phyloP scores from a whole-genome alignment of 2,329 filamentous ascomycete genomes.

The Cladosporium sp. region DNA sequence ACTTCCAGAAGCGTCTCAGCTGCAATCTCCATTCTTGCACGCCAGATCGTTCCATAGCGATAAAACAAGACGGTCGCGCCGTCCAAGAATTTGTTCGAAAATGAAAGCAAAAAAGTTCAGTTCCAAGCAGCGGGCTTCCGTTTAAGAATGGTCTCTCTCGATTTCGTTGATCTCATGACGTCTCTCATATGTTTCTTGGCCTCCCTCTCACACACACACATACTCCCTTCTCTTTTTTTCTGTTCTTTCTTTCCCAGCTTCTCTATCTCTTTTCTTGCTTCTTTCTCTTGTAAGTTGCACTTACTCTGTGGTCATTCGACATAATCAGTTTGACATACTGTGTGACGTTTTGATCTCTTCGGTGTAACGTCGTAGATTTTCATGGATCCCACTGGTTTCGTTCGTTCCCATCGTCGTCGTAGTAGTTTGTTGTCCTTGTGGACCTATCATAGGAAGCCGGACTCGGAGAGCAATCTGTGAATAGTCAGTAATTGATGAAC shows the following conservation, averaged over 20 bases:
- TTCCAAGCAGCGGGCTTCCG: neutral
- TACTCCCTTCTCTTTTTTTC: neutral
- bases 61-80: neutral
- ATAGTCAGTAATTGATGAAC: slow-evolving; percentile 26
- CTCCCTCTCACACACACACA: neutral
- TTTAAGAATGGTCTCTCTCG: slow-evolving; percentile 10
- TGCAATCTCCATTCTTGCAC: neutral
- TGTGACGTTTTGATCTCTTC: neutral
- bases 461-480: slow-evolving; percentile 55
- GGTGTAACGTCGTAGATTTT: neutral
- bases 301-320: neutral
- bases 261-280: neutral
- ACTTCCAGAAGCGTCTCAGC: neutral
- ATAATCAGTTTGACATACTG: neutral
- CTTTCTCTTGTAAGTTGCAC: neutral
- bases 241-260: neutral
- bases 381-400: neutral
- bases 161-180: slow-evolving; percentile 38
- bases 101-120: neutral
- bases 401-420: neutral
- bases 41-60: neutral
- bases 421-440: neutral
- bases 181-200: neutral
- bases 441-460: slow-evolving; percentile 53
- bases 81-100: neutral